These are phyloP conservation scores for Diaporthe citrichinensis DNA, from an alignment of 2,329 filamentous ascomycete species.

Conservation along the genomic window DNA sequence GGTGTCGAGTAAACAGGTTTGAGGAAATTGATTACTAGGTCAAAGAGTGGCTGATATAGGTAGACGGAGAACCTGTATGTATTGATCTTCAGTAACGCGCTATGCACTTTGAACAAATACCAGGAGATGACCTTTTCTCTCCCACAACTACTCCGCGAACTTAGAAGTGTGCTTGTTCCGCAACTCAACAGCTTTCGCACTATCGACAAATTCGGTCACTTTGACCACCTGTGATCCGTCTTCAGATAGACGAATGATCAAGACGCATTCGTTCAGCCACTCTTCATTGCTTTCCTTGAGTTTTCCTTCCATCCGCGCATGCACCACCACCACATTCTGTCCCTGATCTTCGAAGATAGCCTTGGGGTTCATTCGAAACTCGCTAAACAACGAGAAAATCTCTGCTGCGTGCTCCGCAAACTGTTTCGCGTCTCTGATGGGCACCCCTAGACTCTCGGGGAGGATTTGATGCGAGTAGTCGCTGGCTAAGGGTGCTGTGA, in stretches of 20 bases:
- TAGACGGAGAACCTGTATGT: not conserved
- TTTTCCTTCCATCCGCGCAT: not conserved
- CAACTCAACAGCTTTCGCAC: constrained; percentile 1
- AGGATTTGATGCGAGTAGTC: constrained; percentile 1
- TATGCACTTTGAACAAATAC: not conserved
- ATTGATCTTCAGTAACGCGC: not conserved
- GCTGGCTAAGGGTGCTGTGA: not conserved
- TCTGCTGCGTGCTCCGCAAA: not conserved
- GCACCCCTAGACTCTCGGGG: constrained; percentile 3
- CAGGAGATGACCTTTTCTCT: not conserved
- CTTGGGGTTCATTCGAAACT: not conserved
- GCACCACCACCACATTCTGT: not conserved
- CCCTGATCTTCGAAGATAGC: not conserved
- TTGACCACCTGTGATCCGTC: not conserved
- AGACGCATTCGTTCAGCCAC: not conserved
- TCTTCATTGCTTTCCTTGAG: not conserved
- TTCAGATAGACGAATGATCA: not conserved
- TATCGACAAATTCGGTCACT: not conserved
- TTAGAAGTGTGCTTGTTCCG: not conserved
- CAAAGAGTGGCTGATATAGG: not conserved
- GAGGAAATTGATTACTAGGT: not conserved
- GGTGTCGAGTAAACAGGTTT: no score
- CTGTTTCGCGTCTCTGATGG: not conserved
- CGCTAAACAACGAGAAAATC: not conserved
- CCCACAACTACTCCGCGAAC: not conserved